Percentiles rank a stretch among this genome's conserved stretches.
Evolutionary conservation across 2,329 filamentous ascomycete species (phyloP).

Genomic region (Calonectria multiphialidica): DNA sequence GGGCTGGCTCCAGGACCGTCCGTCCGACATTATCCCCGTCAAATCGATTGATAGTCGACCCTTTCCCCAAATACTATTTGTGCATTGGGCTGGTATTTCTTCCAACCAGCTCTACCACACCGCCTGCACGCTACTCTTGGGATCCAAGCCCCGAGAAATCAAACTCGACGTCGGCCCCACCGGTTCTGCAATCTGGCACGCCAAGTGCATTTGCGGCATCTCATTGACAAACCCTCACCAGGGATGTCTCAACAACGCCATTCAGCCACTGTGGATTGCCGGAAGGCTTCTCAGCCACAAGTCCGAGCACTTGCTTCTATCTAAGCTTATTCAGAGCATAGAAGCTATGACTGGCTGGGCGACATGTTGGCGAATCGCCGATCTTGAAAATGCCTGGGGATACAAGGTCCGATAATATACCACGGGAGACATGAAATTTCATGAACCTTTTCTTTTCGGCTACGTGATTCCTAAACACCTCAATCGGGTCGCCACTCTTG

Average conservation of each 20-base stretch:
- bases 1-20: slow-evolving; percentile 60
- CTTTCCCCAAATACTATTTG: slow-evolving; percentile 65
- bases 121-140: slow-evolving; percentile 64
- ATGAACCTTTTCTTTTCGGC: background rate
- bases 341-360: slow-evolving; percentile 67
- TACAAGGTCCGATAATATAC: slow-evolving; percentile 45
- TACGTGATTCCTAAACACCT: slow-evolving; percentile 6
- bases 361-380: slow-evolving; percentile 63
- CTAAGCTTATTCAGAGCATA: slow-evolving; percentile 61
- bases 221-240: slow-evolving; percentile 67
- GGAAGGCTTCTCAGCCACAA: slow-evolving; percentile 65
- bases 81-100: slow-evolving; percentile 67
- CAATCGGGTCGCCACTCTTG: slow-evolving; percentile 45
- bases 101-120: slow-evolving; percentile 70
- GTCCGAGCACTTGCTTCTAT: slow-evolving; percentile 54
- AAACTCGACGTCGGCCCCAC: slow-evolving; percentile 41
- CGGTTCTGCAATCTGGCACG: slow-evolving; percentile 65
- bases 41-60: slow-evolving; percentile 56
- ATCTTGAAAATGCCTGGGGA: slow-evolving; percentile 59
- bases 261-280: slow-evolving; percentile 69
- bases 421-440: slow-evolving; percentile 2
- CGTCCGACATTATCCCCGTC: slow-evolving; percentile 59
- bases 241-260: slow-evolving; percentile 68
- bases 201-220: slow-evolving; percentile 67
- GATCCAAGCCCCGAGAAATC: slow-evolving; percentile 51